phyloP scores from a whole-genome alignment of 2,329 filamentous ascomycete species.

The Lasiodiplodia gonubiensis region DNA sequence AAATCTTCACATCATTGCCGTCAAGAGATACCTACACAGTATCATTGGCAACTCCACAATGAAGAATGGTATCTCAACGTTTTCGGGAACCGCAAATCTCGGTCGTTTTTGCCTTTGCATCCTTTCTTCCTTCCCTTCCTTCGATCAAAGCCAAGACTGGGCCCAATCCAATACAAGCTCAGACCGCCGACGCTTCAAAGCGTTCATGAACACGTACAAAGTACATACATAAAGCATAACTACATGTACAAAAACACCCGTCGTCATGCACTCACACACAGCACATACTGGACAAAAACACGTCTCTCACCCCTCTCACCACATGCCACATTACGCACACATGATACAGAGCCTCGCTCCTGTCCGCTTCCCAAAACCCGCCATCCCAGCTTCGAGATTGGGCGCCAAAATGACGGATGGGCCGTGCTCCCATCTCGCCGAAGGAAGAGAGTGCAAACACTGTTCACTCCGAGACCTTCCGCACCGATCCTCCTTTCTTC shows the following conservation, averaged over 20 bases:
- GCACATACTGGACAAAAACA: background rate
- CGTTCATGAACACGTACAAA: background rate
- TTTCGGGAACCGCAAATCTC: background rate
- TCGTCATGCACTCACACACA: background rate
- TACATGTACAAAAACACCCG: background rate
- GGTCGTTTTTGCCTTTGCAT: background rate
- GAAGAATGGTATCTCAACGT: background rate
- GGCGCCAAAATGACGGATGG: background rate
- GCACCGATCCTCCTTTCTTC: background rate
- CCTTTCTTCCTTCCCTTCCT: background rate
- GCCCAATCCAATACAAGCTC: conserved; percentile 13
- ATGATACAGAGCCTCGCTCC: background rate
- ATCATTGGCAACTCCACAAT: background rate
- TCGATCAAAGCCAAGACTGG: background rate
- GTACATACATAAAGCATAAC: background rate
- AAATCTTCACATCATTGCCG: background rate
- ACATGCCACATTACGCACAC: background rate
- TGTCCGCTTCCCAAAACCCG: background rate
- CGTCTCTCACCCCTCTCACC: background rate
- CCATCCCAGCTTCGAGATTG: background rate
- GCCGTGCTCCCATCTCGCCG: background rate
- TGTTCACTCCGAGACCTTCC: background rate
- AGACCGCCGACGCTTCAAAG: conserved; percentile 3
- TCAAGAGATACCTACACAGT: background rate
- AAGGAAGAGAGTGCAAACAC: background rate